phyloP scores from a whole-genome alignment of 83 land plant genomes.

The Picea abies region DNA sequence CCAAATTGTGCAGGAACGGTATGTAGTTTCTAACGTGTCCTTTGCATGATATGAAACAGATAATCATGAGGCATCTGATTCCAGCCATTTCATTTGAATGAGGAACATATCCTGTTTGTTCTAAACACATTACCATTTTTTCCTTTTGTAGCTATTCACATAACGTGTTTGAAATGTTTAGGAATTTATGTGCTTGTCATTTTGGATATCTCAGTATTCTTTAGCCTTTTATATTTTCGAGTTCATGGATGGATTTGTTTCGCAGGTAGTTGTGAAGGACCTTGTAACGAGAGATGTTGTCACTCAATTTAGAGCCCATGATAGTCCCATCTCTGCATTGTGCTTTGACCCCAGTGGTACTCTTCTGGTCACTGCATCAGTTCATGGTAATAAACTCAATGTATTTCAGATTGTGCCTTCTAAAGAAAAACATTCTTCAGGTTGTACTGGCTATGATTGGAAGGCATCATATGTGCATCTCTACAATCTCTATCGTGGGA shows the following conservation, averaged over 20 bases:
- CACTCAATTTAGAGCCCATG: constrained; percentile 90
- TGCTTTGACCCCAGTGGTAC: constrained; percentile 97
- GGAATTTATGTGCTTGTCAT: too few species aligned
- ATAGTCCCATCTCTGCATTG: constrained; percentile 89
- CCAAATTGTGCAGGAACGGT: constrained; percentile 87
- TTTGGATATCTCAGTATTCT: too few species aligned
- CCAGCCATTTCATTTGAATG: too few species aligned
- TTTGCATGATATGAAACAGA: too few species aligned
- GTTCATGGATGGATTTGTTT: too few species aligned
- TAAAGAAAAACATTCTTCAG: constrained; percentile 24
- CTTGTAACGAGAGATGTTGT: constrained; percentile 70
- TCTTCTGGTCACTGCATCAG: constrained; percentile 92
- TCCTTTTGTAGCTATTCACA: not conserved
- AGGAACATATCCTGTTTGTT: too few species aligned
- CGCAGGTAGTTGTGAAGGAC: constrained; percentile 92
- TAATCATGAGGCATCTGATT: too few species aligned
- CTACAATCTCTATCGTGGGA: constrained; percentile 89
- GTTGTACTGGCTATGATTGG: constrained; percentile 33
- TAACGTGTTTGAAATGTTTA: not conserved
- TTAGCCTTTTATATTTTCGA: too few species aligned
- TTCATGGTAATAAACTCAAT: constrained; percentile 93
- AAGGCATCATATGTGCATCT: constrained; percentile 69
- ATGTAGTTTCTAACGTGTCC: constrained; percentile 13
- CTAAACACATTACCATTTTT: too few species aligned
- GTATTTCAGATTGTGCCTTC: constrained; percentile 77